Base-by-base conservation (phyloP, 331 rosid genomes). In the Quercus phellos region DNA sequence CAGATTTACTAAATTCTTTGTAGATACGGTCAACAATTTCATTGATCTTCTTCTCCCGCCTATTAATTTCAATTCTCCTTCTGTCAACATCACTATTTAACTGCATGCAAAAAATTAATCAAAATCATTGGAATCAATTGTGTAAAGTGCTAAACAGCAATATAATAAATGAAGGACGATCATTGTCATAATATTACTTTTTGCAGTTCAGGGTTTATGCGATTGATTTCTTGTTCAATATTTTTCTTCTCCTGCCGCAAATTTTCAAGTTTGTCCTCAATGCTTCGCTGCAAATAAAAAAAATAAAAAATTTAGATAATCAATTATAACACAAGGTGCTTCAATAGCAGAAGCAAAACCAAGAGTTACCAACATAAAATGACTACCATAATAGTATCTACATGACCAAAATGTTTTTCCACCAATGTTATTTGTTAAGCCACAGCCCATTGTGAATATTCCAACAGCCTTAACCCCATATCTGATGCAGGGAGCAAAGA, bases 1-100 rank as follows among this genome's bases (percentile, higher is more conserved):
- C 97, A 51, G 97, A 89, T 84, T 79, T 84, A 85, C 99, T 95
- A 75, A 95, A 95, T 79, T 91, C 83, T 85, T 74, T 89, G 87
- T 95, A 95, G 64, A 93, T 90, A 74, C 88, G 79, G 79, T 95
- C 99, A 74, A 91, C 90, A 81, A 90, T 95, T 86, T 89, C 96
- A 89, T 95, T 95, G 77, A 93, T 95, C 81, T 90, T 88, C 87
- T 87, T 95, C 90, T 91, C 99, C 72, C 89, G 90, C 87, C 84
- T 91, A 55, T 63, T 77, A 60, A 93, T 85, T 68, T 93, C 96
- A 63, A 79, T 55, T 73, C 84, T 84, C 87, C 93, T 91, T 93
- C 85, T 95, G 70, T 83, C 88, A 83, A 91, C 58, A 77, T 87
- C 84, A 51, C 72, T 81, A 29, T 85, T 86, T 74, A 93, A 85